Base-by-base conservation (phyloP, 2,329 filamentous ascomycete species). In the Pyrenophora seminiperda region DNA sequence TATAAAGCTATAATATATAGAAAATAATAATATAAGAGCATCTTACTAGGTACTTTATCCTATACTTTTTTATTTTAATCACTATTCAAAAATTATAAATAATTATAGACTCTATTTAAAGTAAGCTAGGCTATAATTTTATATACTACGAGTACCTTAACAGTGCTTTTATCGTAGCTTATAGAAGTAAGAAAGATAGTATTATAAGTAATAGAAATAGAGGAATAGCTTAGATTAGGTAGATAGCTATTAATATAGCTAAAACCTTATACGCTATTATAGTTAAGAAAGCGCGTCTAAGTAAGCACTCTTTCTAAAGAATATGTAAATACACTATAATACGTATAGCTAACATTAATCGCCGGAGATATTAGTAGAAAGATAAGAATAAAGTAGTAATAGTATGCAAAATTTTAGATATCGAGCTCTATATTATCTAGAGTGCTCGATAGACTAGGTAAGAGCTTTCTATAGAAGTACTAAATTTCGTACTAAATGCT, bases 401-500 rank as follows among this genome's bases (percentile, higher is more conserved):
- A 13, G 47, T 33, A 38, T 50, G 40, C 33, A 33, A 32, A 18
- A 4, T 18, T 17, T 32, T 44, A 17, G 40, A 20, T 20, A 39
- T 50, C 11, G 47, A 39, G 19, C 22, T 19, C 17, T 19, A 19
- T 15, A 50, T 50, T 19, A 27, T 22, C 10, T 17, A 18, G 13
- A 50, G 47, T 39, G 33, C 18, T 43, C 47, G 47, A 38, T 40
- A 44, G 31, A 17, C 14, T 9, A 24, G 42, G 5, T 22, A 43
- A 20, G 9, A 24, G 5, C 22, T 34, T 14, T 50, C 47, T 18
- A 18, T n/a, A 2, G 29, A 27, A 20, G 40, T 50, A n/a, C 40
- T 50, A 10, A 34, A 44, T 31, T 31, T 37, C 17, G 47, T 40
- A 5, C 13, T 50, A 19, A 50, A 41, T 29, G 47, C 47, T 17